Base-by-base conservation (phyloP, 805 yeast genomes). In the Ogataea methanolica region DNA sequence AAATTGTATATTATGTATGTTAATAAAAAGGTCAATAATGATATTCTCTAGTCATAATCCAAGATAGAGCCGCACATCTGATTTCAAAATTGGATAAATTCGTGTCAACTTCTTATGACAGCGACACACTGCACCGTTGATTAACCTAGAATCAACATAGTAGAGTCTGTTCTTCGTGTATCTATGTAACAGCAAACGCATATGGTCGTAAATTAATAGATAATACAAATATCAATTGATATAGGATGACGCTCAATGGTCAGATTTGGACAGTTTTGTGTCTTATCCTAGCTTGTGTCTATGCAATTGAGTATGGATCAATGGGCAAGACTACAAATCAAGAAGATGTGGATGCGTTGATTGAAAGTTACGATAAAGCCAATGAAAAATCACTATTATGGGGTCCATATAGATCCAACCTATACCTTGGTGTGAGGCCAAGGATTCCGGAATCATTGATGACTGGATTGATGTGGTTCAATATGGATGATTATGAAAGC, bases 331-430 rank as follows among this genome's bases (percentile, higher is more conserved):
- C 23, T 17, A 21, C 39, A 9, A 39, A 36, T 15, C 34, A 41
- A 19, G 52, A 48, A 6, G 41, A 44, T 2, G 26, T 45, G 16
- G 47, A 52, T 15, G 51, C 46, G 5, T 33, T 57, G 15, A 42
- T 44, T 1, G 48, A 52, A 7, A 66, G 67, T 34, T 72, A 67
- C 47, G 49, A 69, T 12, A 49, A 60, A 26, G 66, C 69, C 34
- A 71, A 78, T 6, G 69, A 73, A 42, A 68, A 75, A 38, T 76
- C 88, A 2, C 68, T 87, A 26, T 63, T 80, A 33, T 92, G 99
- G 99, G 98, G 96, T 1, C 96, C 98, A 0, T 92, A 90, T 66
- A 71, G 97, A 53, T 83, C 97, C 8, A 86, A 88, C 47, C 72
- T 88, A 39, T 94, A 91, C 66, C 71, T 91, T 50, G 98, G 98